These are phyloP conservation scores for Fusarium abutilonis DNA, from an alignment of 2,329 filamentous ascomycete species.

Conservation along the genomic window DNA sequence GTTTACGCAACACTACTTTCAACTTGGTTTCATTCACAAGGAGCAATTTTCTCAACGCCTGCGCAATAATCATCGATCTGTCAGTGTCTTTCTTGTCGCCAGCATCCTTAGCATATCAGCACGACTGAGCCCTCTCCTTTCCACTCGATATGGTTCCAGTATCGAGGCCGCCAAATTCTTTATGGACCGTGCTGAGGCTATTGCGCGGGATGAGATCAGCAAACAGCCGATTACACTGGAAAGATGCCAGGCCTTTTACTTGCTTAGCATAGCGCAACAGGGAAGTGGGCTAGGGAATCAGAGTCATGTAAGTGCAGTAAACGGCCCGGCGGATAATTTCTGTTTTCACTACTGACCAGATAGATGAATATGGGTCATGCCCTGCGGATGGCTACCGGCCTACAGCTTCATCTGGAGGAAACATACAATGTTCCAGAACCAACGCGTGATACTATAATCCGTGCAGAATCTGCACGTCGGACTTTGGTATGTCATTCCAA, in stretches of 20 bases:
- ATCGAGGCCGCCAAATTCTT: conserved; percentile 64
- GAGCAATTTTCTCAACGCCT: conserved; percentile 60
- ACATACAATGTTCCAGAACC: conserved; percentile 59
- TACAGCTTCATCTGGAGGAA: conserved; percentile 66
- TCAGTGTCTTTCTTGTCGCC: conserved; percentile 65
- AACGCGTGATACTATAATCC: conserved; percentile 57
- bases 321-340: background rate
- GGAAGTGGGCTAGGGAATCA: conserved; percentile 63
- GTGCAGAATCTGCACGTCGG: conserved; percentile 65
- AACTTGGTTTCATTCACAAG: conserved; percentile 68
- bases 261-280: conserved; percentile 68
- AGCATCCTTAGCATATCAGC: conserved; percentile 67
- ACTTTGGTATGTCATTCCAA: conserved; percentile 57
- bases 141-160: conserved; percentile 60
- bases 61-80: conserved; percentile 57
- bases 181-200: conserved; percentile 59
- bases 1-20: conserved; percentile 66
- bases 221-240: conserved; percentile 57
- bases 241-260: conserved; percentile 67
- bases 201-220: conserved; percentile 64
- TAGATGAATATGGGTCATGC: conserved; percentile 67
- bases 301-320: conserved; percentile 59
- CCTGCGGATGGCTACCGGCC: conserved; percentile 64
- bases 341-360: conserved; percentile 4
- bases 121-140: conserved; percentile 61